Conservation (phyloP, 345 rosid species). For the Murraya paniculata region DNA sequence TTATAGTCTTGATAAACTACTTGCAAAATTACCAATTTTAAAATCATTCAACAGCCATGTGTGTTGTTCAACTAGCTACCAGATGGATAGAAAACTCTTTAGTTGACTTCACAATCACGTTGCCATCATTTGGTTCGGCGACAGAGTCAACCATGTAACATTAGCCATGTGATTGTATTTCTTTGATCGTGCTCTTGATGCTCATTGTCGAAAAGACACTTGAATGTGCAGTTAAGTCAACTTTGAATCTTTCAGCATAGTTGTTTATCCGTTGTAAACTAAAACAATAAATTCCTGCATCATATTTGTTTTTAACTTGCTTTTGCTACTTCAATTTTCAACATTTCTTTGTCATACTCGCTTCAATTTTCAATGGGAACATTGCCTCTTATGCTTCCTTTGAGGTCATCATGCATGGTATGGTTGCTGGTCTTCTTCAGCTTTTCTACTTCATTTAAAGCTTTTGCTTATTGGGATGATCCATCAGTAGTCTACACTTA, state of each 20-base stretch:
- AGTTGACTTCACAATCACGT: neutral
- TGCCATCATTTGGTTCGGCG: neutral
- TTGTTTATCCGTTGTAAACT: neutral
- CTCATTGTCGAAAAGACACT: neutral
- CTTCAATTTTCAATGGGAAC: neutral
- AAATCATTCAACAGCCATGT: neutral
- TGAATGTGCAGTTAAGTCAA: neutral
- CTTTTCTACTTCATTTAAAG: neutral
- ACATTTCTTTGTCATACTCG: neutral
- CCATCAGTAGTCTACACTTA: slow-evolving; percentile 1
- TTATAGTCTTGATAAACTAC: neutral
- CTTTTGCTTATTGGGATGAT: neutral
- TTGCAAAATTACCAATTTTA: neutral
- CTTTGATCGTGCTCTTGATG: neutral
- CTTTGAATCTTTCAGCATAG: neutral
- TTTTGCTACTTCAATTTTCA: neutral
- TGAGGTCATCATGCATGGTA: neutral
- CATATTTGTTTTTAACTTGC: neutral
- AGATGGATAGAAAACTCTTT: neutral
- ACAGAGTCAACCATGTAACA: neutral
- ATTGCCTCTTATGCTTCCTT: neutral
- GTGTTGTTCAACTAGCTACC: neutral
- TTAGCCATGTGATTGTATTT: neutral
- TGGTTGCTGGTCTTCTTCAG: neutral
- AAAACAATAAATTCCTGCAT: neutral